phyloP scores from a whole-genome alignment of 2,329 filamentous ascomycete genomes.

The Corinectria fuckeliana region DNA sequence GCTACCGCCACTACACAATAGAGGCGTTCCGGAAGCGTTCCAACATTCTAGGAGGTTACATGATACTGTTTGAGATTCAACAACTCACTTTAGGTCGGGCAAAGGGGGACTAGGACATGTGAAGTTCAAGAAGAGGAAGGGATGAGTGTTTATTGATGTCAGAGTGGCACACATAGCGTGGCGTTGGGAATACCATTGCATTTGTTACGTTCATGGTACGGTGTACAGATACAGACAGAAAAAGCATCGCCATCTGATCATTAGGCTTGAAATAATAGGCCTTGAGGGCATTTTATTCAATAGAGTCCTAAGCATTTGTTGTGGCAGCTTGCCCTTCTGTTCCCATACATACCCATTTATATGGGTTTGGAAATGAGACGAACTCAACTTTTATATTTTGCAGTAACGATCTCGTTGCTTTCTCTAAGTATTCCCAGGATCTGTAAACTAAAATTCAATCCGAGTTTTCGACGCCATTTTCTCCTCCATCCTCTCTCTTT shows the following conservation, averaged over 20 bases:
- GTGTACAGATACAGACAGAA: constrained; percentile 21
- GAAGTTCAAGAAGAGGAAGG: neutral
- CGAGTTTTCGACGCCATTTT: constrained; percentile 21
- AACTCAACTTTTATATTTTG: too few species aligned
- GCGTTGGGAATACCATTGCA: constrained; percentile 39
- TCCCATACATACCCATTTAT: too few species aligned
- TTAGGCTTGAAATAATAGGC: constrained; percentile 23
- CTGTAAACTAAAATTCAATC: constrained; percentile 8
- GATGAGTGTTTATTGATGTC: constrained; percentile 21
- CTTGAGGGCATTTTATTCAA: neutral
- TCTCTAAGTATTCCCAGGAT: constrained; percentile 15
- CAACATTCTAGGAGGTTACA: neutral
- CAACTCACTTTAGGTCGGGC: constrained; percentile 11
- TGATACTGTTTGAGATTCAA: constrained; percentile 39
- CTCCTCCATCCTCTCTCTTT: constrained; percentile 10
- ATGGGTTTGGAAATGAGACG: too few species aligned
- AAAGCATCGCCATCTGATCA: constrained; percentile 27
- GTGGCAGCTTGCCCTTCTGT: too few species aligned
- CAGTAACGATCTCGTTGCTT: neutral
- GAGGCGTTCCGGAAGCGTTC: constrained; percentile 23
- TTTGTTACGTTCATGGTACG: constrained; percentile 30
- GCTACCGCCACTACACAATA: constrained; percentile 15
- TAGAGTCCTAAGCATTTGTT: neutral
- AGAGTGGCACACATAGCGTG: constrained; percentile 42
- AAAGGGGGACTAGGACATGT: neutral